Conservation (phyloP, 768 basidiomycete species). For the Lepiota brunneoincarnata region DNA sequence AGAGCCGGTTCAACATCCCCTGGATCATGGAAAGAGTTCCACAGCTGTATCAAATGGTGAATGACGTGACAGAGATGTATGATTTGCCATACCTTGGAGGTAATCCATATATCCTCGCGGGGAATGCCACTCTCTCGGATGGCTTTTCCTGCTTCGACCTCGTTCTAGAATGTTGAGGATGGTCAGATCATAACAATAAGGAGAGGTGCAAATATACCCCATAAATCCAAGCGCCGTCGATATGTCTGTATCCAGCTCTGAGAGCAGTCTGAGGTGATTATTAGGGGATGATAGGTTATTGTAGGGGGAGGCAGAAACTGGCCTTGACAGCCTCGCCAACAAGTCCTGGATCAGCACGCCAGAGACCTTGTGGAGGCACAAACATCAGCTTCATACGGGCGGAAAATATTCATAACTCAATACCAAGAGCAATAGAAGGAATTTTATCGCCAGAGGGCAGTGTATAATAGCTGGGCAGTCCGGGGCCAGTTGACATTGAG, state of each 20-base stretch:
- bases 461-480: constrained; percentile 47
- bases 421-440: constrained; percentile 56
- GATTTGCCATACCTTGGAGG: constrained; percentile 44
- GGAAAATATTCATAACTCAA: background rate
- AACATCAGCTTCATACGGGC: background rate
- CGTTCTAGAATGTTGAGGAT: constrained; percentile 44
- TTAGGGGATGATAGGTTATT: background rate
- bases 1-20: constrained; percentile 67
- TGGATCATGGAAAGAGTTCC: constrained; percentile 74
- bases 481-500: constrained; percentile 9
- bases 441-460: constrained; percentile 69
- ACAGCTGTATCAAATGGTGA: constrained; percentile 45
- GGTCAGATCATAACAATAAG: background rate
- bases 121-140: constrained; percentile 56
- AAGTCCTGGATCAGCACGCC: constrained; percentile 54
- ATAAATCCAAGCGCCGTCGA: constrained; percentile 75
- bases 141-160: constrained; percentile 66
- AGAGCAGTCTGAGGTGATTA: constrained; percentile 44
- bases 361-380: constrained; percentile 44
- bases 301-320: background rate
- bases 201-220: constrained; percentile 33
- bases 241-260: constrained; percentile 63
- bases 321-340: constrained; percentile 71
- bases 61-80: background rate
- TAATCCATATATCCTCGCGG: constrained; percentile 66